A percentile compares a stretch with the other conserved stretches of the same genome.
Evolutionary conservation across 768 basidiomycete species (phyloP).

Genomic region (Boletus edulis): DNA sequence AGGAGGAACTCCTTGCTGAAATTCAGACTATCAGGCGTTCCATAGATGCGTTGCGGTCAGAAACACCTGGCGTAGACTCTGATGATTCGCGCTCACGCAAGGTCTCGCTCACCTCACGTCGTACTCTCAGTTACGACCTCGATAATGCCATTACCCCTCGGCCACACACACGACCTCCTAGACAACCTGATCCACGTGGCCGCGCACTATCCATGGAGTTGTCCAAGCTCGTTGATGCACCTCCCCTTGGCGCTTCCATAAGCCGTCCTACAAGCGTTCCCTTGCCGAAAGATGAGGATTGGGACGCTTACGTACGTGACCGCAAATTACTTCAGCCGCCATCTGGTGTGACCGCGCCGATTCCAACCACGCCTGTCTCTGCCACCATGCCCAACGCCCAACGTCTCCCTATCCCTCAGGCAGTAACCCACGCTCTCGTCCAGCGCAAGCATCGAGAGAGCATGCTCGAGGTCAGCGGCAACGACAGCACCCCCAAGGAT

Average conservation of each 20-base stretch:
- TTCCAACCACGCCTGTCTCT: constrained; percentile 53
- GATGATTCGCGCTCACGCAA: constrained; percentile 62
- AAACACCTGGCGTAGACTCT: constrained; percentile 49
- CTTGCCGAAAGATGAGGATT: constrained; percentile 63
- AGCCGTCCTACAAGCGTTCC: constrained; percentile 72
- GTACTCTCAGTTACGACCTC: constrained; percentile 68
- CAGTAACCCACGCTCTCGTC: constrained; percentile 72
- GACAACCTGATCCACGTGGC: constrained; percentile 64
- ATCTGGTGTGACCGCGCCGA: constrained; percentile 75
- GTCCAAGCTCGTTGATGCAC: constrained; percentile 42
- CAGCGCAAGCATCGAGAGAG: constrained; percentile 73
- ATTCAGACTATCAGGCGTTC: constrained; percentile 79
- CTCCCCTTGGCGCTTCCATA: constrained; percentile 51
- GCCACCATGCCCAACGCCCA: constrained; percentile 32
- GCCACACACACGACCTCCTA: constrained; percentile 69
- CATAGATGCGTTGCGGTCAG: constrained; percentile 71
- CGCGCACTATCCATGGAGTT: constrained; percentile 76
- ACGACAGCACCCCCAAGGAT: constrained; percentile 32
- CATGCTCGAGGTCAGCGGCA: constrained; percentile 47
- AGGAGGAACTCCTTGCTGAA: constrained; percentile 70
- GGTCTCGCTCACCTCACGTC: constrained; percentile 63
- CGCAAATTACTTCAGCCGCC: constrained; percentile 84
- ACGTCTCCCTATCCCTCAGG: constrained; percentile 59
- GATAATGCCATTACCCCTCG: constrained; percentile 45
- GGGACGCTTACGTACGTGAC: constrained; percentile 85